Conservation (phyloP, 352 stramenopile species). For the Globisporangium heterothallicum region DNA sequence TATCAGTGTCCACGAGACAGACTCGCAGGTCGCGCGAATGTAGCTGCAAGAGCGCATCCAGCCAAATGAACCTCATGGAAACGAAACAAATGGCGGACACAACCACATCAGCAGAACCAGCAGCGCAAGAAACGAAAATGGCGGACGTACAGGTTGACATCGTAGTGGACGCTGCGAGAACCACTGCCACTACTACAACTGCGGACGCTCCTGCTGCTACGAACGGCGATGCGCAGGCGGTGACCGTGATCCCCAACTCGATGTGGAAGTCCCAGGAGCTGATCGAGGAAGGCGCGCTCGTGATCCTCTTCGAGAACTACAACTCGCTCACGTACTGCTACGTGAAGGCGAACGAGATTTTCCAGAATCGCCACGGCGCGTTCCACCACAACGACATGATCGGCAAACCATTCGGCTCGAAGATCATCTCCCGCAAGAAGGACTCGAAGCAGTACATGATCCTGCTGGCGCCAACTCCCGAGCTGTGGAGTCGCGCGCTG, state of each 20-base stretch:
- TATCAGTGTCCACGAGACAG: no score
- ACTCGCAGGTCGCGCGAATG: constrained; percentile 6
- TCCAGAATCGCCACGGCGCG: constrained; percentile 94
- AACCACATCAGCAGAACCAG: not conserved
- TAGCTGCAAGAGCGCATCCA: not conserved
- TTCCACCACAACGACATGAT: constrained; percentile 98
- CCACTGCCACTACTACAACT: not conserved
- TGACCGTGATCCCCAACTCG: constrained; percentile 38
- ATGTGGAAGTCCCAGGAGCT: constrained; percentile 58
- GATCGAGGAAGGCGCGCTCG: constrained; percentile 84
- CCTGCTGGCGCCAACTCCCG: constrained; percentile 92
- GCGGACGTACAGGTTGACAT: no score
- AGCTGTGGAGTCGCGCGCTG: constrained; percentile 94
- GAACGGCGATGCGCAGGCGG: constrained; percentile 4
- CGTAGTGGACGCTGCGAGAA: not conserved
- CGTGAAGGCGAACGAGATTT: constrained; percentile 87
- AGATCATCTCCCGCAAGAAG: constrained; percentile 65
- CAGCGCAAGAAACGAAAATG: not conserved
- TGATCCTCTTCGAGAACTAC: constrained; percentile 97
- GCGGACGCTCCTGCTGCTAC: not conserved
- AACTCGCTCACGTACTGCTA: constrained; percentile 95
- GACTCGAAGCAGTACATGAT: constrained; percentile 88
- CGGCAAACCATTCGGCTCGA: constrained; percentile 79
- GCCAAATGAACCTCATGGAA: not conserved
- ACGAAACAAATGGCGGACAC: constrained; percentile 8